Percentiles rank a stretch among this genome's conserved stretches.
phyloP scores from a whole-genome alignment of 2,329 filamentous ascomycete species.

The Endothia cerciana region DNA sequence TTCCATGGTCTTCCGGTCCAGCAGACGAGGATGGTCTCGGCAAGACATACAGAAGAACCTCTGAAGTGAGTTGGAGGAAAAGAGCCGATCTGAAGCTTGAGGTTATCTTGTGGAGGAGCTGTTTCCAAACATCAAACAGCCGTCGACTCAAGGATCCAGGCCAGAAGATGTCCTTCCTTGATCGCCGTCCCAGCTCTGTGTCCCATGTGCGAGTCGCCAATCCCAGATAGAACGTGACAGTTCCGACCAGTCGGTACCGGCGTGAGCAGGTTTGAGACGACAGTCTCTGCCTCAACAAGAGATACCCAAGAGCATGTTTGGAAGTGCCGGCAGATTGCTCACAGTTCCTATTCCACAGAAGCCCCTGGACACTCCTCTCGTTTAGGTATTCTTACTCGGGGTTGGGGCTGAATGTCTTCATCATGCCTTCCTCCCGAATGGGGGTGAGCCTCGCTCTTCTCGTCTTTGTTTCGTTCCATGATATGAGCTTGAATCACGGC shows the following conservation, averaged over 20 bases:
- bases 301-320: background rate
- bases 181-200: background rate
- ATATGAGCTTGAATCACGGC: background rate
- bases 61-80: background rate
- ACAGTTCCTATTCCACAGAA: background rate
- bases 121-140: background rate
- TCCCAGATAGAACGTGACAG: background rate
- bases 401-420: background rate
- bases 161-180: background rate
- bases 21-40: background rate
- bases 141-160: background rate
- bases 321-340: conserved; percentile 12
- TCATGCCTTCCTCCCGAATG: background rate
- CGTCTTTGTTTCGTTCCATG: conserved; percentile 1
- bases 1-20: background rate
- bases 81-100: background rate
- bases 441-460: background rate
- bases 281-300: background rate
- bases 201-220: background rate
- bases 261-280: conserved; percentile 6
- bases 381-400: background rate
- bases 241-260: background rate
- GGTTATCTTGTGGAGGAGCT: background rate
- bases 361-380: background rate
- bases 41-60: background rate